These are phyloP conservation scores for Sarcodon aspratus DNA, from an alignment of 768 basidiomycete species.

Conservation along the genomic window DNA sequence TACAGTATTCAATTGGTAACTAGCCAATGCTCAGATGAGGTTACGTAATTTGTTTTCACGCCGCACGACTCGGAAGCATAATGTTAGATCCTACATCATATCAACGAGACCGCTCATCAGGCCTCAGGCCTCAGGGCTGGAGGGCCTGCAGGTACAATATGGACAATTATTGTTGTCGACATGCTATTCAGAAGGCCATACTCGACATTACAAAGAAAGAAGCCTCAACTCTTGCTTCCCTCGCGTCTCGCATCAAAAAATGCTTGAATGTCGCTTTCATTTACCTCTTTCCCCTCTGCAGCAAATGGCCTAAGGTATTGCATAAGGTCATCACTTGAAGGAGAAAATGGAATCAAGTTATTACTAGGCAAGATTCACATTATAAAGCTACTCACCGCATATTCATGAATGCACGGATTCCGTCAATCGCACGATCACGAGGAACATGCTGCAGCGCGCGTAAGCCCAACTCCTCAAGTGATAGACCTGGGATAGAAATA, in stretches of 20 bases:
- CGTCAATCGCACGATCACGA: constrained; percentile 72
- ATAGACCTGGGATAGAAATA: constrained; percentile 38
- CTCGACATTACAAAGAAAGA: no score
- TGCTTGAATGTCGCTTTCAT: constrained; percentile 53
- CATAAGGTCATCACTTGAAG: constrained; percentile 53
- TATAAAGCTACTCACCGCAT: constrained; percentile 47
- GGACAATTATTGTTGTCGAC: no score
- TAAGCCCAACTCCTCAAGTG: constrained; percentile 76
- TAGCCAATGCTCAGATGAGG: no score
- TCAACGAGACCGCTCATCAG: no score
- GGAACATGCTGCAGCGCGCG: constrained; percentile 66
- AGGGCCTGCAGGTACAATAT: no score
- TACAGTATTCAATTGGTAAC: no score
- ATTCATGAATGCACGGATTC: constrained; percentile 73
- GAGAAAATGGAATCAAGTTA: not conserved
- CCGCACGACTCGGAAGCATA: no score
- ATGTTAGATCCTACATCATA: no score
- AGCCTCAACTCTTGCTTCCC: not conserved
- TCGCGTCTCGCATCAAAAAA: constrained; percentile 41
- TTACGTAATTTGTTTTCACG: no score
- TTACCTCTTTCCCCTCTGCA: constrained; percentile 62
- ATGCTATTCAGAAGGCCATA: no score
- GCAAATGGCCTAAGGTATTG: constrained; percentile 72
- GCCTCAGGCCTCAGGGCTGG: no score
- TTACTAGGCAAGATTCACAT: not conserved